These are phyloP conservation scores for Xylaria cubensis DNA, from an alignment of 495 filamentous ascomycete genomes.

Conservation along the genomic window DNA sequence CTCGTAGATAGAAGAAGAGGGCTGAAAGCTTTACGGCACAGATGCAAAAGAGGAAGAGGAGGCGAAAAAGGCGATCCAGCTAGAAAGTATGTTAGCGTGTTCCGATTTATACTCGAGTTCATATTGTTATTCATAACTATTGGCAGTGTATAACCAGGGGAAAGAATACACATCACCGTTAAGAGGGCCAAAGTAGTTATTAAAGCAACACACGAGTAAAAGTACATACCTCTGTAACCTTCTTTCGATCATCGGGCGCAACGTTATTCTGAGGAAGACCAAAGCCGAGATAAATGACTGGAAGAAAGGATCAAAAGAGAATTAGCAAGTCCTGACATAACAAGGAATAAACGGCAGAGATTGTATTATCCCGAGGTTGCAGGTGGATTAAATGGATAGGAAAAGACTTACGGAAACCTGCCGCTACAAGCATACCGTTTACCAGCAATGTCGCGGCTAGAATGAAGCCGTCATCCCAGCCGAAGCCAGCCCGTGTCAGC, in stretches of 20 bases:
- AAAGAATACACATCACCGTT: background rate
- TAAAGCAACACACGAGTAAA: background rate
- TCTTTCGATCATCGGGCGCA: background rate
- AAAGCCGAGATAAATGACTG: background rate
- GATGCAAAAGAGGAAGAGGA: background rate
- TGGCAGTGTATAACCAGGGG: background rate
- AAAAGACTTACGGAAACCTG: slow-evolving; percentile 26
- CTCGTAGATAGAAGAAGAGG: background rate
- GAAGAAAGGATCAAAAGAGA: background rate
- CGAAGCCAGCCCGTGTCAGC: slow-evolving; percentile 26
- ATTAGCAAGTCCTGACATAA: background rate
- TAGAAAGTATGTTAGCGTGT: background rate
- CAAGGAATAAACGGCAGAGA: background rate
- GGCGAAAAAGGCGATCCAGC: background rate
- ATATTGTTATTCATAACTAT: background rate
- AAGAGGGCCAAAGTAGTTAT: background rate
- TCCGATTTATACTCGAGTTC: background rate
- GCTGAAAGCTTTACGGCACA: background rate
- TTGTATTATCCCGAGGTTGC: background rate
- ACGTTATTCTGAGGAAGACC: background rate
- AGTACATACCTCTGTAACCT: slow-evolving; percentile 12
- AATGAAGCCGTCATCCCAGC: slow-evolving; percentile 35
- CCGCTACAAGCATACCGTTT: slow-evolving; percentile 23
- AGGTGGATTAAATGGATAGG: background rate
- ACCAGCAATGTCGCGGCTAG: background rate